These are phyloP conservation scores for Colletotrichum echinochloae DNA, from an alignment of 2,329 filamentous ascomycete species.

Conservation along the genomic window DNA sequence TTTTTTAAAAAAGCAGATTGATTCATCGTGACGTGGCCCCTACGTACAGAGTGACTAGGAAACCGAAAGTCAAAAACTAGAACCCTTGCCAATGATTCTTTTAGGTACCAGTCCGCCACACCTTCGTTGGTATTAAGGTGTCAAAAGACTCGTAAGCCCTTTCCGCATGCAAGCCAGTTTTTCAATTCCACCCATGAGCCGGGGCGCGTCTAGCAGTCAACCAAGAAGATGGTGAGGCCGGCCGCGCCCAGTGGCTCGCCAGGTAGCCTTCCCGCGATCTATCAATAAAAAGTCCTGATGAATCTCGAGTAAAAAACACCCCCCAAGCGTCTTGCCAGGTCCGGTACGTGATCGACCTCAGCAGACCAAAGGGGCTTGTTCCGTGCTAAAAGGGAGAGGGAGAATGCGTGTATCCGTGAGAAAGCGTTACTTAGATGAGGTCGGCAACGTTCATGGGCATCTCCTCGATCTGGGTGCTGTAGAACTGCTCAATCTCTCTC, in stretches of 20 bases:
- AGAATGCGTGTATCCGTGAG: slow-evolving; percentile 37
- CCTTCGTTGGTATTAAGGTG: slow-evolving; percentile 43
- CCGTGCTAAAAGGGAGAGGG: slow-evolving; percentile 32
- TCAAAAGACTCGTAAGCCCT: slow-evolving; percentile 41
- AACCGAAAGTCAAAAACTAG: slow-evolving; percentile 42
- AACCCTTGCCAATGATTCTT: slow-evolving; percentile 43
- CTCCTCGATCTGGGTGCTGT: slow-evolving; percentile 99
- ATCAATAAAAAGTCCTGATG: slow-evolving; percentile 42
- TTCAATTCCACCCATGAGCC: slow-evolving; percentile 42
- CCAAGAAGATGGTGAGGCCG: slow-evolving; percentile 23
- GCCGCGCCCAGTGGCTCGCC: slow-evolving; percentile 39
- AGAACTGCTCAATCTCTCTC: slow-evolving; percentile 99
- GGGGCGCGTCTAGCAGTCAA: slow-evolving; percentile 35
- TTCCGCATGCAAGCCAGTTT: slow-evolving; percentile 43
- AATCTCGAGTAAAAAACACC: slow-evolving; percentile 39
- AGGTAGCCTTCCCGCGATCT: slow-evolving; percentile 42
- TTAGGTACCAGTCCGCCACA: slow-evolving; percentile 42
- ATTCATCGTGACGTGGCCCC: slow-evolving; percentile 42
- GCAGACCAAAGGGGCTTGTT: slow-evolving; percentile 37
- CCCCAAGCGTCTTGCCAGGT: slow-evolving; percentile 38
- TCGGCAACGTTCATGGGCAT: slow-evolving; percentile 97
- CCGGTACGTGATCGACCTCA: slow-evolving; percentile 36
- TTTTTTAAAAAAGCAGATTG: slow-evolving; percentile 38
- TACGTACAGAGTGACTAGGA: slow-evolving; percentile 43
- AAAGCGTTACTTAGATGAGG: slow-evolving; percentile 69